A percentile compares a stretch with the other conserved stretches of the same genome.
phyloP scores from a whole-genome alignment of 805 yeast species.

The Cyberlindnera galapagoensis region DNA sequence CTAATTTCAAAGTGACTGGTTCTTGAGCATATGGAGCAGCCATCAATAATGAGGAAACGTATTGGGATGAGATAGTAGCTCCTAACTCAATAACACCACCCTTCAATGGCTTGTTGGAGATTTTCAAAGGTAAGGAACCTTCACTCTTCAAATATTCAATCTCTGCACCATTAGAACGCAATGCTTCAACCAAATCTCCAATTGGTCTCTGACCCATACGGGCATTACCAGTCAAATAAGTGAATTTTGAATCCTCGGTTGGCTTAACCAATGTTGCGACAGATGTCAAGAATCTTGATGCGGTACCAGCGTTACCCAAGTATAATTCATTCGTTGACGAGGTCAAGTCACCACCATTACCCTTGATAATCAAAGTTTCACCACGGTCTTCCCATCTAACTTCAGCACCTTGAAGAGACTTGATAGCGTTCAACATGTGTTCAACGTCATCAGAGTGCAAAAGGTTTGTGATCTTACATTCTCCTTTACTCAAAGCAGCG shows the following conservation, averaged over 20 bases:
- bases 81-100: conserved; percentile 94
- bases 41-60: conserved; percentile 93
- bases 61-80: conserved; percentile 96
- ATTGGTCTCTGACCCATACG: conserved; percentile 98
- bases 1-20: conserved; percentile 82
- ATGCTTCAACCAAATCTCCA: conserved; percentile 92
- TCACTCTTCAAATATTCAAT: conserved; percentile 63
- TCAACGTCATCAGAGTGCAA: conserved; percentile 96
- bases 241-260: conserved; percentile 33
- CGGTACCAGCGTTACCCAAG: conserved; percentile 97
- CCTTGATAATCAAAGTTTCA: conserved; percentile 76
- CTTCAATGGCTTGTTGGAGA: conserved; percentile 64
- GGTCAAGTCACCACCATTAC: conserved; percentile 73
- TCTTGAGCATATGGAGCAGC: conserved; percentile 93
- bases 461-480: conserved; percentile 75
- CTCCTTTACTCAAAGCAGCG: conserved; percentile 88
- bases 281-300: conserved; percentile 88
- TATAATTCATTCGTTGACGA: conserved; percentile 67
- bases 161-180: conserved; percentile 69
- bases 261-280: conserved; percentile 79
- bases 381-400: conserved; percentile 84
- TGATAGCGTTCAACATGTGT: conserved; percentile 86
- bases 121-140: conserved; percentile 83
- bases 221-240: conserved; percentile 84
- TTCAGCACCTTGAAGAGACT: conserved; percentile 72